Base-by-base conservation (phyloP, 2,329 filamentous ascomycete genomes). In the Cercospora zeae-maydis region DNA sequence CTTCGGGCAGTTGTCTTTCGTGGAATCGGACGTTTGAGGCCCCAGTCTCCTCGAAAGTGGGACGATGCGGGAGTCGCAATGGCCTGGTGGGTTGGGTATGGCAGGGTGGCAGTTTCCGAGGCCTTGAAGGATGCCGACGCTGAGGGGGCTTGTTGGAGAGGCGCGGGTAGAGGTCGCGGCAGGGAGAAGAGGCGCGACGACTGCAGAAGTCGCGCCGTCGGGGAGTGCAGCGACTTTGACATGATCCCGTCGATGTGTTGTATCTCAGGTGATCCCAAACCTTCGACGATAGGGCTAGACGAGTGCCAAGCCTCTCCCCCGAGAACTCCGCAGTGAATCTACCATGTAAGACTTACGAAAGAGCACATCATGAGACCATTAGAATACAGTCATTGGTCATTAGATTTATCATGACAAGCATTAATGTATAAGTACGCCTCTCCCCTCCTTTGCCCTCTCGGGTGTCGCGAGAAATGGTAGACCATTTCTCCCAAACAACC, bases 101-200 rank as follows among this genome's bases (percentile, higher is more conserved):
- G 84, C 64, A 85, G 82, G 13, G 93, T 98, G 47, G 89, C 87
- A 21, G 86, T 88, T 59, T 87, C 81, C 14, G 90, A 92, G 65
- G 80, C 77, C 65, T 79, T 81, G 76, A 77, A 70, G 72, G 78
- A 49, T 78, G 80, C 64, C 78, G 81, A 66, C 80, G 81, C 67
- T 81, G 80, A 68, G 75, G 78, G 65, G 14, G 70, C 68, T 63
- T 75, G 73, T 30, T 78, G 69, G 11, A 78, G 75, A 10, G 90
- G 86, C 45, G 83, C 79, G 16, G 89, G 86, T 57, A 97, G 83
- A 21, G 91, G 86, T 63, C 86, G 83, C 13, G 93, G 93, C 61
- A 98, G 82, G 24, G 93, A 89, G 79, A 98, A 98, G 71, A 98
- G 84, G 69, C 93, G 90, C 63, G 93, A 98, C 64, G 88, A 86